Evolutionary conservation across 257 asterid genomes (phyloP).

Genomic region (Nicotiana sylvestris): DNA sequence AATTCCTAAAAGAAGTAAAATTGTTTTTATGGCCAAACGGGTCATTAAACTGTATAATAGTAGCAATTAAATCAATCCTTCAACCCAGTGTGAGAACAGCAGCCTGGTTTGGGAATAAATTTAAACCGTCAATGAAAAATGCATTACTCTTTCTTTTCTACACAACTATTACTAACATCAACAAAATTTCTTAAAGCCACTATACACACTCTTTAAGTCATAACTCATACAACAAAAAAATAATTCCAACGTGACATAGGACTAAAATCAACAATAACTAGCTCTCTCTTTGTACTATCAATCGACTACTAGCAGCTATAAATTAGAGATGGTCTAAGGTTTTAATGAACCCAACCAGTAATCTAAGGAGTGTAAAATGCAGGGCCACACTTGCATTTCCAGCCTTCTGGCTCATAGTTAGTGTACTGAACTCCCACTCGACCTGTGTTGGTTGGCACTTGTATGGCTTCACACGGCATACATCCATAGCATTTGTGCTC

Average conservation of each 20-base stretch:
- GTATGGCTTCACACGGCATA: slow-evolving; percentile 80
- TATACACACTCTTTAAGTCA: too few relatives aligned
- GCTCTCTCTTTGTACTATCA: not conserved
- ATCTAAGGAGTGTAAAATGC: slow-evolving; percentile 55
- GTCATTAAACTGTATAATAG: too few relatives aligned
- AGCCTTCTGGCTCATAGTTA: slow-evolving; percentile 87
- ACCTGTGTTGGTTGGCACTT: slow-evolving; percentile 61
- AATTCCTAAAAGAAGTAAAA: rapidly evolving
- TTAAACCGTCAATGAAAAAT: too few relatives aligned
- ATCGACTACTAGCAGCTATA: too few relatives aligned
- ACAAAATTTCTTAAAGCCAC: not conserved
- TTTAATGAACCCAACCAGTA: not conserved
- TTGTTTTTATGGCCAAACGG: too few relatives aligned
- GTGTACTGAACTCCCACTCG: slow-evolving; percentile 57
- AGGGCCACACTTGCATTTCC: slow-evolving; percentile 97
- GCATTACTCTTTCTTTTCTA: not conserved
- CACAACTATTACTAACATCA: not conserved
- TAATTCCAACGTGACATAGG: too few relatives aligned
- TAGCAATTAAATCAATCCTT: too few relatives aligned
- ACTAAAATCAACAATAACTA: not conserved
- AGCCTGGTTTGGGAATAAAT: too few relatives aligned
- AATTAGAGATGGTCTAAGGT: slow-evolving; percentile 29
- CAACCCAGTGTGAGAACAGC: too few relatives aligned
- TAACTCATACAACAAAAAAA: too few relatives aligned
- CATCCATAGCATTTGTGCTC: slow-evolving; percentile 84